Evolutionary conservation across 257 asterid species (phyloP), one percentile per base, ranked within the genome.

Genomic region (Paraleonurus japonicus): DNA sequence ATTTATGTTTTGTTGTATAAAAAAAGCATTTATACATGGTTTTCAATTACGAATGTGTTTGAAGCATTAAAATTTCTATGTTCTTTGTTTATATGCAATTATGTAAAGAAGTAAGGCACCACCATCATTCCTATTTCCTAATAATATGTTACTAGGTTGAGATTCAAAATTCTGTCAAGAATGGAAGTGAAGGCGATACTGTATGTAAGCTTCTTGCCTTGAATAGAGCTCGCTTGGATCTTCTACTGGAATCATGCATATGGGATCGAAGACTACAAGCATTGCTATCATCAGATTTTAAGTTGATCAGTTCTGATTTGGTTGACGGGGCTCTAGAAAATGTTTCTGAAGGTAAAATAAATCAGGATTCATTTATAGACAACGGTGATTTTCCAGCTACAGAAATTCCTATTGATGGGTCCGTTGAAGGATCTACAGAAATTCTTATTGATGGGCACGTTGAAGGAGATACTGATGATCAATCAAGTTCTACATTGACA

Each of bases 241-340:
- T 94, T 79, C 75, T 89, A 61, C 87, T 94, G 28, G 91, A 83
- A 79, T 86, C 97, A 51, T 78, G 78, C 70, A 68, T 89, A 76
- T 94, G 98, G 98, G 96, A 90, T 82, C 89, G 72, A 73, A 89
- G 98, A 62, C 83, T 94, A 41, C 88, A 81, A 71, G 83, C 86
- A 64, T 76, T 93, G 64, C 88, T 78, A 65, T 90, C 96, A 16
- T 80, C 90, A 35, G 87, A 80, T 51, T 76, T 82, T 57, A 70
- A 67, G 69, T 82, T 67, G 53, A 28, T 75, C 33, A 62, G 65
- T 45, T 41, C 78, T 35, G 81, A 77, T 72, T 57, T 79, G 12
- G 55, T 66, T 69, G 80, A 76, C 19, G 62, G 59, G 70, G 62
- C 73, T 67, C 67, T 70, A 63, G 89, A 79, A 53, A 65, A 22